A percentile compares a stretch with the other conserved stretches of the same genome.
Evolutionary conservation across 2,329 filamentous ascomycete species (phyloP).

Genomic region (Penicillium vulpinum): DNA sequence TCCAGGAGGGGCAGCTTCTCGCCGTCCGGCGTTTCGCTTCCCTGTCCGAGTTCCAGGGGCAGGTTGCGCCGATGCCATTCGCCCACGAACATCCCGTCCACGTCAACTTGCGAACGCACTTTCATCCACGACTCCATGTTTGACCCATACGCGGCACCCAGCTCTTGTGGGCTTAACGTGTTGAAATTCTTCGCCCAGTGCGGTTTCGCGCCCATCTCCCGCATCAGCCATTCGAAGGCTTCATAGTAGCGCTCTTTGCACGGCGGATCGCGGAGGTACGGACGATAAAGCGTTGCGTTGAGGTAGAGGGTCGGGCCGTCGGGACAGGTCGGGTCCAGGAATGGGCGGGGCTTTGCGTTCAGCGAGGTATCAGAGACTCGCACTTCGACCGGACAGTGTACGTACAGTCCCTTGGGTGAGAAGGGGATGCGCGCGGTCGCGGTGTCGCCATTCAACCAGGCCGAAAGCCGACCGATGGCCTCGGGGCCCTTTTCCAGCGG

Average conservation of each 20-base stretch:
- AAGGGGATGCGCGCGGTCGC: slow-evolving; percentile 75
- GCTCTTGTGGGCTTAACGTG: slow-evolving; percentile 56
- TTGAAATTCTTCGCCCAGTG: slow-evolving; percentile 95
- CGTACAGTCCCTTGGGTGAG: slow-evolving; percentile 73
- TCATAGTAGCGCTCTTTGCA: slow-evolving; percentile 78
- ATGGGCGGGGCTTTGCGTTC: slow-evolving; percentile 56
- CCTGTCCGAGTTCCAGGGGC: slow-evolving; percentile 34
- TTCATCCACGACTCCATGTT: slow-evolving; percentile 66
- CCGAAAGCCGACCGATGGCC: slow-evolving; percentile 75
- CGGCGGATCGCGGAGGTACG: slow-evolving; percentile 75
- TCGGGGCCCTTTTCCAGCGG: slow-evolving; percentile 84
- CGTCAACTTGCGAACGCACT: slow-evolving; percentile 70
- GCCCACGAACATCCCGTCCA: slow-evolving; percentile 83
- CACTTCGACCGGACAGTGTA: slow-evolving; percentile 92
- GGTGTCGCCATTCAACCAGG: slow-evolving; percentile 78
- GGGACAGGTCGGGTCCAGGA: slow-evolving; percentile 69
- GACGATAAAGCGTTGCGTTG: slow-evolving; percentile 85
- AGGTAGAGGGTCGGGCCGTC: slow-evolving; percentile 79
- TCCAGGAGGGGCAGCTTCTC: slow-evolving; percentile 44
- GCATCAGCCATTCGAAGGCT: slow-evolving; percentile 89
- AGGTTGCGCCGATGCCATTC: slow-evolving; percentile 82
- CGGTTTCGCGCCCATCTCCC: slow-evolving; percentile 74
- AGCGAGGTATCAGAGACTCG: slow-evolving; percentile 71
- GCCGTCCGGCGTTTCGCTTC: slow-evolving; percentile 14
- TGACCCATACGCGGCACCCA: slow-evolving; percentile 69